Evolutionary conservation across 75 land plant species (phyloP).

Genomic region (Selaginella tamariscina): DNA sequence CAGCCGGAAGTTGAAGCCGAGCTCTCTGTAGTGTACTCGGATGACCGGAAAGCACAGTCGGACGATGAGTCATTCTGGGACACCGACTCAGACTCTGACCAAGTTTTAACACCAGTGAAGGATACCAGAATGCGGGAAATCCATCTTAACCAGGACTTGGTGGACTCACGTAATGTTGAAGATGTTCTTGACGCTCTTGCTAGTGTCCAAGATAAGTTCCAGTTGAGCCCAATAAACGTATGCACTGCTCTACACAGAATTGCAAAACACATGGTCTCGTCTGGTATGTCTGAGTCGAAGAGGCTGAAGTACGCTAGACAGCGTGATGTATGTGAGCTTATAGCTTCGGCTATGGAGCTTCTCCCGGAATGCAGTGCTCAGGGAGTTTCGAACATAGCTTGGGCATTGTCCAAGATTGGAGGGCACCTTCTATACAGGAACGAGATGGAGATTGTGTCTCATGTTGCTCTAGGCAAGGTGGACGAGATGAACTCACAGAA

Average conservation of each 20-base stretch:
- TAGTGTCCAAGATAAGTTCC: not conserved
- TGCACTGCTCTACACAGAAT: slow-evolving; percentile 88
- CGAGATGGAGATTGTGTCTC: slow-evolving; percentile 81
- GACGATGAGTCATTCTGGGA: not conserved
- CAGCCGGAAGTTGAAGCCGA: not conserved
- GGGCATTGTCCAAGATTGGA: slow-evolving; percentile 94
- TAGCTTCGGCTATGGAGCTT: slow-evolving; percentile 60
- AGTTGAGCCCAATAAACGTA: slow-evolving; percentile 60
- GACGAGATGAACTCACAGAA: slow-evolving; percentile 79
- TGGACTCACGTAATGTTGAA: not conserved
- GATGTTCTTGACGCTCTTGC: not conserved
- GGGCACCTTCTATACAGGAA: slow-evolving; percentile 57
- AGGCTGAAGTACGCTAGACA: slow-evolving; percentile 74
- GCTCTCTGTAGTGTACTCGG: not conserved
- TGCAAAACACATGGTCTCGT: slow-evolving; percentile 94
- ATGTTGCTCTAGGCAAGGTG: slow-evolving; percentile 46
- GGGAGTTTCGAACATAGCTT: slow-evolving; percentile 80
- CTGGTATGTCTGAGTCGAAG: slow-evolving; percentile 37
- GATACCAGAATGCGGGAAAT: not conserved
- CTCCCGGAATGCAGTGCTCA: slow-evolving; percentile 70
- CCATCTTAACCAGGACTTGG: not conserved
- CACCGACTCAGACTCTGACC: not conserved
- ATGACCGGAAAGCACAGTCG: not conserved
- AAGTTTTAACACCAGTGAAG: not conserved
- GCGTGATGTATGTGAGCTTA: slow-evolving; percentile 72